phyloP scores from a whole-genome alignment of 352 stramenopile species.

The Pythium volutum region DNA sequence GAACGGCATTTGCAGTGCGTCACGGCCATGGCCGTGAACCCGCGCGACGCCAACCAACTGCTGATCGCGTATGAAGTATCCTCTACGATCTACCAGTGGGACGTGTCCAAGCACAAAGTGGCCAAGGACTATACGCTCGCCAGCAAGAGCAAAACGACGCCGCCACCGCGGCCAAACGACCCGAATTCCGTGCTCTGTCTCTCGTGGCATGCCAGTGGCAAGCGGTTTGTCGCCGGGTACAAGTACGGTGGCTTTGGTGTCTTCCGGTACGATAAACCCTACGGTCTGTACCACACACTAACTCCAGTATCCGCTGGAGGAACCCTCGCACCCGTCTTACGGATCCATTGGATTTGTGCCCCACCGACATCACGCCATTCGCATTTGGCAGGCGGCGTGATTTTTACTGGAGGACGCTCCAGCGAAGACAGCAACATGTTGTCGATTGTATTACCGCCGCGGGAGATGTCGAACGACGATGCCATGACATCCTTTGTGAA shows the following conservation, averaged over 20 bases:
- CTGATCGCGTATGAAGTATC: constrained; percentile 61
- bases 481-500: constrained; percentile 51
- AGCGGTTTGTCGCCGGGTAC: constrained; percentile 71
- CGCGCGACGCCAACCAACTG: constrained; percentile 57
- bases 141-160: constrained; percentile 10
- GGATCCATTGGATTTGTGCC: constrained; percentile 63
- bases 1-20: constrained; percentile 30
- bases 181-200: constrained; percentile 55
- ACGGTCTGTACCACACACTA: constrained; percentile 29
- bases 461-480: constrained; percentile 38
- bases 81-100: constrained; percentile 51
- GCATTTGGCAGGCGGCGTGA: constrained; percentile 46
- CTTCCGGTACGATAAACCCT: constrained; percentile 54
- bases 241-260: constrained; percentile 57
- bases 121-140: constrained; percentile 25
- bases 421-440: constrained; percentile 30
- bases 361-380: constrained; percentile 52
- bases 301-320: background rate
- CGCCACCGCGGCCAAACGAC: background rate
- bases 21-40: constrained; percentile 53
- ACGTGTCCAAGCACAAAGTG: constrained; percentile 66
- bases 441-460: constrained; percentile 44
- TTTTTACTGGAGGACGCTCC: constrained; percentile 37
- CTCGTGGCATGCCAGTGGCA: constrained; percentile 76
- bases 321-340: constrained; percentile 28